Base-by-base conservation (phyloP, 2,329 filamentous ascomycete genomes). In the Alternaria arborescens region DNA sequence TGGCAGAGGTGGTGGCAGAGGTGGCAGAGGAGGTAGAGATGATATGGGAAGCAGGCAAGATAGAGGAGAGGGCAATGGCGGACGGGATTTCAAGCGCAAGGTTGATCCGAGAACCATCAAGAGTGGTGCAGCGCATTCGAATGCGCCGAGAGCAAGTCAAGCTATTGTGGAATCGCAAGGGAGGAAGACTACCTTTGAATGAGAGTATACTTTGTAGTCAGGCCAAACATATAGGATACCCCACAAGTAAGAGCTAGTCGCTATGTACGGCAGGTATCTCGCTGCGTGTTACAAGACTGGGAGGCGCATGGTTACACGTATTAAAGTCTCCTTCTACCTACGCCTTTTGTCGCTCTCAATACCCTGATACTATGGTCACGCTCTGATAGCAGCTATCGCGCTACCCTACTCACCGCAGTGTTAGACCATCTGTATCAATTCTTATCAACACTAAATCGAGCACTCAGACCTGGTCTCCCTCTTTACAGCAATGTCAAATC, bases 131-230 rank as follows among this genome's bases (percentile, higher is more conserved):
- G 78, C 82, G 58, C 73, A 82, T 70, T 64, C 81, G 66, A 76
- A 78, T 73, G 76, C 87, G 34, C 84, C 84, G 55, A 87, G 91
- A 71, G 85, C 93, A 67, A 94, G 89, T 43, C 92, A 91, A 60
- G 90, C 89, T 8, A 92, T 95, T 76, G 91, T 95, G 22, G 88
- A 91, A 78, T 85, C 86, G 8, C 86, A 89, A 65, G 94, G 94
- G 57, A 93, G 89, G 80, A 97, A 95, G 83, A 88, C 87, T 58
- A 92, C 88, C 0, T 96, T 97, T 80, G 92, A 94, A 18, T 78
- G 56, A 72, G 55, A 48, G 4, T 41, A 20, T 18, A 12, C 20
- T n/a, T 14, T 26, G 57, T 48, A 8, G 8, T n/a, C 30, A 11
- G 22, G 1, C 7, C n/a, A 8, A 42, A 26, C 47, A 11, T 2